A percentile compares a stretch with the other conserved stretches of the same genome.
phyloP scores from a whole-genome alignment of 2,329 filamentous ascomycete genomes.

The Apiospora marii region DNA sequence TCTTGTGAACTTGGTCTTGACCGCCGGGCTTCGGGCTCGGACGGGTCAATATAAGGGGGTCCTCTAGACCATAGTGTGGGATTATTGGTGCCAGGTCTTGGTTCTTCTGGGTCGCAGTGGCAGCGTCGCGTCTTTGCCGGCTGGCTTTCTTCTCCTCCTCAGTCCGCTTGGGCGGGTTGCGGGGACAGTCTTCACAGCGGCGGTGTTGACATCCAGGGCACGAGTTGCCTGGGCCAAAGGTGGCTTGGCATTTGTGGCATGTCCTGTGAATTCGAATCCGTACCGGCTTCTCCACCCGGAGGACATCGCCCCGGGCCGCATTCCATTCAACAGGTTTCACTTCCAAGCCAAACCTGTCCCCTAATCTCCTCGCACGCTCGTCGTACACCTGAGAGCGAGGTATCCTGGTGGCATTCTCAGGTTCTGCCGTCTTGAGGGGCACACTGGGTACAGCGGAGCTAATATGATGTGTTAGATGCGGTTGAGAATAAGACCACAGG shows the following conservation, averaged over 20 bases:
- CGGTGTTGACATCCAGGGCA: slow-evolving; percentile 81
- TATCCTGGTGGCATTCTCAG: slow-evolving; percentile 22
- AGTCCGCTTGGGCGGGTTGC: slow-evolving; percentile 73
- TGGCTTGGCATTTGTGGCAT: slow-evolving; percentile 82
- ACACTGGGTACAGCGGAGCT: slow-evolving; percentile 9
- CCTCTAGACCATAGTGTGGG: slow-evolving; percentile 58
- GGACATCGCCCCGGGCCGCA: slow-evolving; percentile 59
- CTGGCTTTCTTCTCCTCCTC: slow-evolving; percentile 62
- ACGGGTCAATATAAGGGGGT: slow-evolving; percentile 64
- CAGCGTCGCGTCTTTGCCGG: slow-evolving; percentile 57
- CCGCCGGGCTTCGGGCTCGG: slow-evolving; percentile 68
- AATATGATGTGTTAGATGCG: background rate
- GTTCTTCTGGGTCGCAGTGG: slow-evolving; percentile 53
- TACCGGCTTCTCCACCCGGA: slow-evolving; percentile 77
- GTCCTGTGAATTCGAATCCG: slow-evolving; percentile 79
- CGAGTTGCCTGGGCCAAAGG: slow-evolving; percentile 75
- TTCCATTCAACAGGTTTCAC: slow-evolving; percentile 63
- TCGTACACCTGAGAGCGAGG: slow-evolving; percentile 61
- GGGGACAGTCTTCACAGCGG: slow-evolving; percentile 81
- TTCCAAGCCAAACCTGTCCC: slow-evolving; percentile 63
- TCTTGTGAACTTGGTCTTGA: slow-evolving; percentile 76
- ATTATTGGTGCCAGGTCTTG: slow-evolving; percentile 64
- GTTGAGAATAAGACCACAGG: background rate
- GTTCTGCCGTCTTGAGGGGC: background rate
- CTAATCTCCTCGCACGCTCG: slow-evolving; percentile 63